phyloP scores from a whole-genome alignment of 192 early-diverging fungal species.

The Linnemannia zychae region DNA sequence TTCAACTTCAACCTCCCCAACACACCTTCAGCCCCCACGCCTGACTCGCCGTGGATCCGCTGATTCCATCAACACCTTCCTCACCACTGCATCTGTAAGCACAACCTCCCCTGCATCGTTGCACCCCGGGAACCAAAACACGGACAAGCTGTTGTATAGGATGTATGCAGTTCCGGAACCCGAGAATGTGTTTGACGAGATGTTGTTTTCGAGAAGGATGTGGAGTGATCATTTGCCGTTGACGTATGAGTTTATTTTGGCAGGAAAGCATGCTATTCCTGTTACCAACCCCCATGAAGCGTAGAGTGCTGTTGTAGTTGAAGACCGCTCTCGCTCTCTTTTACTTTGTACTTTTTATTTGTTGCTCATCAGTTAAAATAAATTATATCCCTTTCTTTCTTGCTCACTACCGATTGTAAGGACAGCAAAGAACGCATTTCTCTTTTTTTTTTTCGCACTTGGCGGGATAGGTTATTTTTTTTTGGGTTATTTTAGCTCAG shows the following conservation, averaged over 20 bases:
- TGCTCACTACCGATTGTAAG: too few species aligned
- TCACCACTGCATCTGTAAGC: neutral
- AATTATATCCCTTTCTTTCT: too few species aligned
- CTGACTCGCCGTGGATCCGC: slow-evolving; percentile 21
- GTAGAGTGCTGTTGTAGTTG: too few species aligned
- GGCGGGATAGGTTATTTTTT: too few species aligned
- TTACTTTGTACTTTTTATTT: too few species aligned
- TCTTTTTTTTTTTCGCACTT: too few species aligned
- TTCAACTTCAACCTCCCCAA: neutral
- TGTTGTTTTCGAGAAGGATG: slow-evolving; percentile 53
- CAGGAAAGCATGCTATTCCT: slow-evolving; percentile 55
- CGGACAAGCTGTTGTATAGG: slow-evolving; percentile 44
- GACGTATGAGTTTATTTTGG: slow-evolving; percentile 54
- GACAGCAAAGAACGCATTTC: too few species aligned
- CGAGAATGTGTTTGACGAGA: slow-evolving; percentile 54
- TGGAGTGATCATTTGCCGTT: slow-evolving; percentile 55
- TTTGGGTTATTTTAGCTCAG: too few species aligned
- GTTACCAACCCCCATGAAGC: slow-evolving; percentile 32
- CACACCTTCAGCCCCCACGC: neutral
- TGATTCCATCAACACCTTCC: slow-evolving; percentile 15
- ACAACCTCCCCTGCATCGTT: slow-evolving; percentile 27
- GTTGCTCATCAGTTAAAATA: too few species aligned
- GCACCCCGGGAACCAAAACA: slow-evolving; percentile 27
- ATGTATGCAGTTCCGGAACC: slow-evolving; percentile 47
- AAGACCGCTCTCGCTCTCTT: too few species aligned